These are phyloP conservation scores for Tricholoma terreum DNA, from an alignment of 768 basidiomycete genomes.

Conservation along the genomic window DNA sequence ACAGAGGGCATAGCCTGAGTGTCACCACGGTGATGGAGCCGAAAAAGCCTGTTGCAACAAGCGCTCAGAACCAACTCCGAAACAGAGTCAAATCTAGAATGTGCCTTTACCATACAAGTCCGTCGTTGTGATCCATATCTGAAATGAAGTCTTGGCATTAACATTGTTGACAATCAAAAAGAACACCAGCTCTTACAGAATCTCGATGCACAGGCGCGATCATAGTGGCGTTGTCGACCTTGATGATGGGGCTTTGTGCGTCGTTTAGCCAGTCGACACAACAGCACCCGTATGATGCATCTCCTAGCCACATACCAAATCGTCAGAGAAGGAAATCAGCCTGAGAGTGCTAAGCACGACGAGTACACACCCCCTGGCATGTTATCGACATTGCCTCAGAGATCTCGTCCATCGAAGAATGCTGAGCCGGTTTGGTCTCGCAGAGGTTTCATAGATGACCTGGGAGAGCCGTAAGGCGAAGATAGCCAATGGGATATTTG, in stretches of 20 bases:
- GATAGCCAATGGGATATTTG: not conserved
- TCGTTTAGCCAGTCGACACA: slow-evolving; percentile 48
- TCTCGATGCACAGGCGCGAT: slow-evolving; percentile 51
- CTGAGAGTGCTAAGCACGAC: not conserved
- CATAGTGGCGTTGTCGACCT: slow-evolving; percentile 65
- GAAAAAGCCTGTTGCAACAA: too few species aligned
- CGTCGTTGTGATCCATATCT: slow-evolving; percentile 44
- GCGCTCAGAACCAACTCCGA: too few species aligned
- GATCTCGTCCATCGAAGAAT: slow-evolving; percentile 52
- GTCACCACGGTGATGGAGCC: too few species aligned
- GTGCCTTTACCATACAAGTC: slow-evolving; percentile 38
- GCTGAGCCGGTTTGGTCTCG: slow-evolving; percentile 40
- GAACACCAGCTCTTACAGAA: slow-evolving; percentile 38
- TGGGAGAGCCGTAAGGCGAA: slow-evolving; percentile 1
- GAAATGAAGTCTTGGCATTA: not conserved
- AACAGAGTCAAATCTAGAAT: too few species aligned
- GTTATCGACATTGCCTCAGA: slow-evolving; percentile 46
- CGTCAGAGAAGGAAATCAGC: not conserved
- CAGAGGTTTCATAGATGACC: slow-evolving; percentile 33
- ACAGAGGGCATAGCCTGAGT: too few species aligned
- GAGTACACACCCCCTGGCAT: slow-evolving; percentile 31
- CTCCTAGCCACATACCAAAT: not conserved
- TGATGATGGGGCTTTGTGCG: slow-evolving; percentile 60
- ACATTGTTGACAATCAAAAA: not conserved
- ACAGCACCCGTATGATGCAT: slow-evolving; percentile 43